These are phyloP conservation scores for Populus tomentosa DNA, from an alignment of 441 rosid species.

Conservation along the genomic window DNA sequence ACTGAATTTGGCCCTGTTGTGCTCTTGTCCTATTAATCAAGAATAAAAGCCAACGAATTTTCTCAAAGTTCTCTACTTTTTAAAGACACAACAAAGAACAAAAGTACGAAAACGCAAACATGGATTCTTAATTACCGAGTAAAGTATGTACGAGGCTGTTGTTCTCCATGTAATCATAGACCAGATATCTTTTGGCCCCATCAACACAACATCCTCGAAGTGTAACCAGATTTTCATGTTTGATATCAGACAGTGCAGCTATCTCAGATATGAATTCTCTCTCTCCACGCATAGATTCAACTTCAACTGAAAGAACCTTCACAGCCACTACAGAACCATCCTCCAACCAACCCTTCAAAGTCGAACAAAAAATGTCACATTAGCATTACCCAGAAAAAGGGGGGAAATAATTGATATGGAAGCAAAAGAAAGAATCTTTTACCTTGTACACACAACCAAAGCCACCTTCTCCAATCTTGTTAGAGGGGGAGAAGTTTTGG, in stretches of 20 bases:
- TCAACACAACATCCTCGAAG: conserved; percentile 60
- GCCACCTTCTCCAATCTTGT: conserved; percentile 77
- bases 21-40: conserved; percentile 37
- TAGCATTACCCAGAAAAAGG: neutral
- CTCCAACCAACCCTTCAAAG: conserved; percentile 41
- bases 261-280: conserved; percentile 60
- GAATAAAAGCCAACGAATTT: conserved; percentile 7
- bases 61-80: neutral
- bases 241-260: conserved; percentile 41
- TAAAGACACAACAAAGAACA: neutral
- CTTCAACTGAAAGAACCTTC: conserved; percentile 49
- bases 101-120: neutral
- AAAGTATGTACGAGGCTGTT: conserved; percentile 43
- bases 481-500: conserved; percentile 39
- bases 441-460: conserved; percentile 80
- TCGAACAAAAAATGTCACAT: conserved; percentile 3
- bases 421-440: neutral
- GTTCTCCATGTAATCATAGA: conserved; percentile 62
- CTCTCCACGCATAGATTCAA: conserved; percentile 60
- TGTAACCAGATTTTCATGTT: conserved; percentile 50
- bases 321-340: conserved; percentile 45
- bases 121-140: conserved; percentile 31
- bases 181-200: conserved; percentile 45
- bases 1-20: conserved; percentile 37
- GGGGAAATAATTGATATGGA: too few species aligned